These are phyloP conservation scores for Globisporangium perplexum DNA, from an alignment of 352 stramenopile species.

Conservation along the genomic window DNA sequence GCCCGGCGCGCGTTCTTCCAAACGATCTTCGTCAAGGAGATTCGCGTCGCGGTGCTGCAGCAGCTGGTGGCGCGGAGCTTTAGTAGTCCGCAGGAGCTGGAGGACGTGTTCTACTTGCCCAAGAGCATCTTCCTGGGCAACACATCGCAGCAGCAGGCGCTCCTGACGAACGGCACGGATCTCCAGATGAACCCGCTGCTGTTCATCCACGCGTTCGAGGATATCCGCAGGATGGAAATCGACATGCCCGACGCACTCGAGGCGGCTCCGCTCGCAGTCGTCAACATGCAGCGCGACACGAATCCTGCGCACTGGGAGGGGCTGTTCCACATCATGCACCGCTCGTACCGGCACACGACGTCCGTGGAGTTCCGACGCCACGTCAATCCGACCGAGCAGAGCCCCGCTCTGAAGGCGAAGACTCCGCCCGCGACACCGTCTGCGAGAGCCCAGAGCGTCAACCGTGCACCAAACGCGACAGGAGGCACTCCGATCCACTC, in stretches of 20 bases:
- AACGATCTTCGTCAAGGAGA: conserved; percentile 9
- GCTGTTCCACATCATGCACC: conserved; percentile 41
- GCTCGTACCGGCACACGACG: conserved; percentile 18
- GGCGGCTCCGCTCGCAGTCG: conserved; percentile 27
- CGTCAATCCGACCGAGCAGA: not conserved
- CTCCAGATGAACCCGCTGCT: conserved; percentile 16
- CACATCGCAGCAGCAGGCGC: not conserved
- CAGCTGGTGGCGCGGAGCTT: conserved; percentile 9
- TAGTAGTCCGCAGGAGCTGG: not conserved
- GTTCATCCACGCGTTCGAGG: conserved; percentile 19
- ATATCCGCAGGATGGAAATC: conserved; percentile 28
- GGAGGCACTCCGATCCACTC: not conserved
- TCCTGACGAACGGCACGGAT: not conserved
- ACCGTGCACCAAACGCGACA: not conserved
- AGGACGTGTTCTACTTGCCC: conserved; percentile 7
- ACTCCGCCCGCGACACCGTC: not conserved
- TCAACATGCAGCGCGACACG: conserved; percentile 26
- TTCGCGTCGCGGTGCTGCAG: conserved; percentile 15
- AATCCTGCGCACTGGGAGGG: conserved; percentile 30
- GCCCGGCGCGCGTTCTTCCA: conserved; percentile 26
- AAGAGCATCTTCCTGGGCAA: conserved; percentile 8
- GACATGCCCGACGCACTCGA: conserved; percentile 31
- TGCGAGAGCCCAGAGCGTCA: not conserved
- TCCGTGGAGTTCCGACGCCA: conserved; percentile 14
- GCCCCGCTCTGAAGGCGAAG: not conserved